Base-by-base conservation (phyloP, 129 eudicot genomes). In the Saussurea involucrata region DNA sequence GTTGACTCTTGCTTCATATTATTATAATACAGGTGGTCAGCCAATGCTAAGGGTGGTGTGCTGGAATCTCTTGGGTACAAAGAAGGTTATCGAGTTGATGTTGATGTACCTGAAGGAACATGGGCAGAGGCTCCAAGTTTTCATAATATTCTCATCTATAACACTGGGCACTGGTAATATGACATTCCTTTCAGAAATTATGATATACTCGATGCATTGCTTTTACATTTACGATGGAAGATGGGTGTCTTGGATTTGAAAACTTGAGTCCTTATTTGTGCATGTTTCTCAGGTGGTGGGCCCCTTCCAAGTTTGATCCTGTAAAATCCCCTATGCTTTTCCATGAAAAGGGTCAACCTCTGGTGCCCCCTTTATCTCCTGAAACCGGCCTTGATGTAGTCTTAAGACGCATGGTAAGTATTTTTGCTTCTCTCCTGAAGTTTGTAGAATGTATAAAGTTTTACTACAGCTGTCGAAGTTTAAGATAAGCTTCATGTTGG, bases 241-340 rank as follows among this genome's bases (percentile, higher is more conserved):
- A 49, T 15, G 76, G 76, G 17, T 44, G 55, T n/a, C 55, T 44
- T 8, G 15, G 55, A 44, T 18, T 53, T 53, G 61, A 53, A 15
- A 53, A 61, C 65, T 24, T 17, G 17, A 37, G 22, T 33, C 29
- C 24, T 63, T 79, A 73, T 78, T 21, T 67, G 34, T 46, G 36
- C 69, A 73, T 76, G 13, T 24, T 40, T 17, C 27, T 64, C 49
- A 95, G 99, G 99, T 95, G 99, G 97, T 92, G 99, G 99, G 97
- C 96, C 80, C 99, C 99, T 55, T 88, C 97, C 65, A 95, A 95
- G 85, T 92, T 95, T 79, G 96, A 95, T 66, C 96, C 99, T 72
- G 83, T 86, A 64, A 95, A 88, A 60, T 92, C 99, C 33, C 99
- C 99, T 12, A 92, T 95, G 99, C 88, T 95, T 76, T 95, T 95